Evolutionary conservation across 495 filamentous ascomycete species (phyloP).

Genomic region (Apodospora peruviana): DNA sequence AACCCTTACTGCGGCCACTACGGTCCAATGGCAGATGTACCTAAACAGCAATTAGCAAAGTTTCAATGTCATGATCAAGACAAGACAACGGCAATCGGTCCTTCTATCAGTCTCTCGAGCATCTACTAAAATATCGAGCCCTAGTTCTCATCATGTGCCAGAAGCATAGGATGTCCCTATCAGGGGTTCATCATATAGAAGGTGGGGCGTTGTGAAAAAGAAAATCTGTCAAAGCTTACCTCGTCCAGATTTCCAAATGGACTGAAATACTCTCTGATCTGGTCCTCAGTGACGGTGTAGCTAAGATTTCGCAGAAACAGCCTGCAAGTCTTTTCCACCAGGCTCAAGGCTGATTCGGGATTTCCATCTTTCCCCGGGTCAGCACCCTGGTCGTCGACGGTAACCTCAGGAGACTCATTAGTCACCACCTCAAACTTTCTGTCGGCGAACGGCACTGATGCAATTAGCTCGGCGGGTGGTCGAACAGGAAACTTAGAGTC

Average conservation of each 20-base stretch:
- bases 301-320: conserved; percentile 87
- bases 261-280: conserved; percentile 65
- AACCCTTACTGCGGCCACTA: conserved; percentile 69
- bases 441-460: conserved; percentile 16
- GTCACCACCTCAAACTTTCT: conserved; percentile 23
- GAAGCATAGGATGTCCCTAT: conserved; percentile 99
- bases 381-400: conserved; percentile 17
- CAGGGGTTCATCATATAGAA: conserved; percentile 86
- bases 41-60: conserved; percentile 42
- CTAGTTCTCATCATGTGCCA: conserved; percentile 52
- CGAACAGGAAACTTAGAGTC: conserved; percentile 28
- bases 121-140: conserved; percentile 63
- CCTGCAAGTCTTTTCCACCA: conserved; percentile 55
- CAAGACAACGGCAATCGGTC: conserved; percentile 21
- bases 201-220: conserved; percentile 17
- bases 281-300: conserved; percentile 72
- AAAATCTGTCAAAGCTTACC: conserved; percentile 51
- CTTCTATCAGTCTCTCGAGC: conserved; percentile 45
- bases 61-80: conserved; percentile 10
- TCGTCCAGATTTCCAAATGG: conserved; percentile 73
- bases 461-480: conserved; percentile 7
- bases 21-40: conserved; percentile 75
- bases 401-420: conserved; percentile 15
- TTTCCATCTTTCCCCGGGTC: conserved; percentile 20
- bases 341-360: conserved; percentile 32